Base-by-base conservation (phyloP, 208 protist genomes). In the Leishmania braziliensis region DNA sequence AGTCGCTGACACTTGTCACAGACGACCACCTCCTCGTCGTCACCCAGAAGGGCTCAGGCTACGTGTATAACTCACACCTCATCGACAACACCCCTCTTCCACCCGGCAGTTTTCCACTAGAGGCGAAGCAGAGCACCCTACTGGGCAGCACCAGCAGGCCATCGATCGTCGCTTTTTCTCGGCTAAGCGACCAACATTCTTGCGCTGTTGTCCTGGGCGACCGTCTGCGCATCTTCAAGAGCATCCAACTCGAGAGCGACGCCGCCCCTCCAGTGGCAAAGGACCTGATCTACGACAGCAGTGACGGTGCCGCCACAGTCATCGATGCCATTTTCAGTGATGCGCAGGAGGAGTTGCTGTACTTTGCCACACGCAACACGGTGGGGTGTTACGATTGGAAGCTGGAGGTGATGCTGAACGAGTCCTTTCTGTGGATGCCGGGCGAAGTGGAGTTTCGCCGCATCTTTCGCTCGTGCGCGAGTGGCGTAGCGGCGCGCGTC, bases 331-430 rank as follows among this genome's bases (percentile, higher is more conserved):
- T 90, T 73, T 97, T 97, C 82, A 97, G 94, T 81, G 89, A 95
- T 60, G 85, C 92, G 65, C 80, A 92, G 36, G 89, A 91, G 83
- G 94, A 93, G 68, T 75, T 94, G 39, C 33, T 97, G 58, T 95
- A 91, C 84, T 95, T 97, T 78, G 91, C 91, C 16, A 92, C 90
- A 26, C 85, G 87, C 66, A 87, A 83, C 83, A 86, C 89, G 12
- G 86, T 97, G 33, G 90, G 91, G 53, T 89, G 81, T 36, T 97
- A 97, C 80, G 94, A 97, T 86, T 97, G 94, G 92, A 88, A 89
- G 70, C 75, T 91, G 60, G 82, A 79, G 20, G 82, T 92, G 74
- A 85, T 97, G 56, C 84, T 97, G 73, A 92, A 94, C 77, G 91
- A 97, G 83, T 91, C 91, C 43, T 51, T 97, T 20, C 75, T 95